Evolutionary conservation across 805 yeast species (phyloP).

Genomic region (Lipomyces japonicus): DNA sequence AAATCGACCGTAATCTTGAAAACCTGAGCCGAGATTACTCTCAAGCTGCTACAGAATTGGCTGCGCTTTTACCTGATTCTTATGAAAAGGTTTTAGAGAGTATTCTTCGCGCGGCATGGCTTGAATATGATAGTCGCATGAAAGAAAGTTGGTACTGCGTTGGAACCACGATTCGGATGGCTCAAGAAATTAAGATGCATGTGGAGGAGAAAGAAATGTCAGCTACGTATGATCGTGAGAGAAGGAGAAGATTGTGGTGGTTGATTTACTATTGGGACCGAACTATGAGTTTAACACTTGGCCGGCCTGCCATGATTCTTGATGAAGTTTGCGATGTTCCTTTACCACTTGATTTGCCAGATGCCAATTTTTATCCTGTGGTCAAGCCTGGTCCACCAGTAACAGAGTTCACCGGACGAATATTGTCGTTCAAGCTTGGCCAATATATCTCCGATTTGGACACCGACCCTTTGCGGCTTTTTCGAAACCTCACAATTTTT

Average conservation of each 20-base stretch:
- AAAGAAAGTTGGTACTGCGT: slow-evolving; percentile 25
- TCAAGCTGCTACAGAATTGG: slow-evolving; percentile 20
- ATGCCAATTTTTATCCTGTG: slow-evolving; percentile 18
- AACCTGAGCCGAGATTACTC: slow-evolving; percentile 18
- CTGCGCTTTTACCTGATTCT: slow-evolving; percentile 23
- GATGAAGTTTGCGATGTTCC: slow-evolving; percentile 22
- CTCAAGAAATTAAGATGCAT: slow-evolving; percentile 26
- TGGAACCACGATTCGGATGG: slow-evolving; percentile 26
- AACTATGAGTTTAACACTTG: slow-evolving; percentile 18
- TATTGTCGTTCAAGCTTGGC: slow-evolving; percentile 14
- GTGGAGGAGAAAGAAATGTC: slow-evolving; percentile 22
- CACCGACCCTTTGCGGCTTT: slow-evolving; percentile 17
- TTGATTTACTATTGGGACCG: slow-evolving; percentile 28
- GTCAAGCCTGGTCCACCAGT: slow-evolving; percentile 8
- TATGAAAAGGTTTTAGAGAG: slow-evolving; percentile 21
- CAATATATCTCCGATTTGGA: slow-evolving; percentile 17
- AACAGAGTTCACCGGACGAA: slow-evolving; percentile 16
- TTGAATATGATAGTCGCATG: slow-evolving; percentile 23
- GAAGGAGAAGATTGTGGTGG: slow-evolving; percentile 27
- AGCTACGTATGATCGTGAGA: slow-evolving; percentile 25
- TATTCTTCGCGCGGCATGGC: slow-evolving; percentile 21
- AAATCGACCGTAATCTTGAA: slow-evolving; percentile 17
- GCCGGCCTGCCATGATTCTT: slow-evolving; percentile 26
- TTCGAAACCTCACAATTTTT: slow-evolving; percentile 16
- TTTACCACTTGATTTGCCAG: slow-evolving; percentile 25